These are phyloP conservation scores for Fistulinella prunicolor DNA, from an alignment of 768 basidiomycete species.

Conservation along the genomic window DNA sequence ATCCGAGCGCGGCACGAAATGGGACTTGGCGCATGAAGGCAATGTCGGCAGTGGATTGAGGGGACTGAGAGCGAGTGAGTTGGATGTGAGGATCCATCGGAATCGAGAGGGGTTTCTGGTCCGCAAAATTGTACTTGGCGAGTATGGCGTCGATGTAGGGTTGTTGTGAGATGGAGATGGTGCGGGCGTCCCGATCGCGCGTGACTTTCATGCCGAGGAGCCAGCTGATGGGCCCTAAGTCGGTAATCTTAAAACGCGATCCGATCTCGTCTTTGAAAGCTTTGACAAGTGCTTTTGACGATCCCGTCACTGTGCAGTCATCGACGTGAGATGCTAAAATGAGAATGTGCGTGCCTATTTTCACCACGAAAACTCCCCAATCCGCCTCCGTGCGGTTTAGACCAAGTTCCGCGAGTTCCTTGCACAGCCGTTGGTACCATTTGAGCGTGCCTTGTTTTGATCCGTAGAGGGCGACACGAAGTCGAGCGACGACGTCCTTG, in stretches of 20 bases:
- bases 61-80: not conserved
- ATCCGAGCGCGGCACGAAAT: not conserved
- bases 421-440: constrained; percentile 3
- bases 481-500: constrained; percentile 10
- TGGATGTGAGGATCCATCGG: not conserved
- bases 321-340: constrained; percentile 2
- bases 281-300: not conserved
- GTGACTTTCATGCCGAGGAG: constrained; percentile 10
- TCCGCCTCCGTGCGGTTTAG: not conserved
- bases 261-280: constrained; percentile 7
- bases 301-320: constrained; percentile 3
- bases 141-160: not conserved
- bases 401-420: not conserved
- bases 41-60: not conserved
- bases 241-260: not conserved
- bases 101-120: not conserved
- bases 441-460: constrained; percentile 8
- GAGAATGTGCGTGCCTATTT: not conserved
- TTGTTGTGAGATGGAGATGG: not conserved
- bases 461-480: constrained; percentile 2
- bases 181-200: not conserved
- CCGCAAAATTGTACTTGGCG: not conserved
- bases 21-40: not conserved
- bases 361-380: constrained; percentile 1
- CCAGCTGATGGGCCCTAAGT: constrained; percentile 9